phyloP scores from a whole-genome alignment of 2,329 filamentous ascomycete species.

The Alternaria angustiovoidea region DNA sequence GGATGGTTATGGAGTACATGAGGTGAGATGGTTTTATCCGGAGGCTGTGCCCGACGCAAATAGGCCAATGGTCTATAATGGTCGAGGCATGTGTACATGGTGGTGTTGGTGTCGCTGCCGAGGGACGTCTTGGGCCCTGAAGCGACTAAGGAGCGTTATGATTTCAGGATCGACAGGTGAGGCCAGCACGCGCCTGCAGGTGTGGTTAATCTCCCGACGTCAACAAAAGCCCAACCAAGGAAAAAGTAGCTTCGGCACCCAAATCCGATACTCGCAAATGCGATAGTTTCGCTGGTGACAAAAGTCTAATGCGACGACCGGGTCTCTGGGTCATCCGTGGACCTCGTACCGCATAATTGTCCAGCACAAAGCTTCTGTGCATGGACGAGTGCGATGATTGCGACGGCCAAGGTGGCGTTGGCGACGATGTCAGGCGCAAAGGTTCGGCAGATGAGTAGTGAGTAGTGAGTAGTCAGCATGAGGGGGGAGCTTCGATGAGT shows the following conservation, averaged over 20 bases:
- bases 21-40: not conserved
- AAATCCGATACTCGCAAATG: not conserved
- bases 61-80: not conserved
- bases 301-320: constrained; percentile 5
- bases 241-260: not conserved
- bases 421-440: not conserved
- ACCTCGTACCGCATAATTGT: not conserved
- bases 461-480: not conserved
- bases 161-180: constrained; percentile 2
- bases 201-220: constrained; percentile 2
- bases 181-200: not conserved
- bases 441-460: not conserved
- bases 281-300: not conserved
- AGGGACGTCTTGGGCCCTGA: not conserved
- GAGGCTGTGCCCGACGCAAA: not conserved
- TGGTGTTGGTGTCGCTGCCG: not conserved
- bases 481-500: too few relatives aligned
- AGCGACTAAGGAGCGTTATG: not conserved
- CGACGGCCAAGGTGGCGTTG: not conserved
- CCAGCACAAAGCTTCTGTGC: not conserved
- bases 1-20: not conserved
- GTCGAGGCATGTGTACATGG: not conserved
- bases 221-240: not conserved
- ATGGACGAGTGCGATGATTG: not conserved
- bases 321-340: constrained; percentile 6